Percentiles rank a stretch among this genome's conserved stretches.
These are phyloP conservation scores for Dendrobium catenatum DNA, from an alignment of 106 monocot species.

Conservation along the genomic window DNA sequence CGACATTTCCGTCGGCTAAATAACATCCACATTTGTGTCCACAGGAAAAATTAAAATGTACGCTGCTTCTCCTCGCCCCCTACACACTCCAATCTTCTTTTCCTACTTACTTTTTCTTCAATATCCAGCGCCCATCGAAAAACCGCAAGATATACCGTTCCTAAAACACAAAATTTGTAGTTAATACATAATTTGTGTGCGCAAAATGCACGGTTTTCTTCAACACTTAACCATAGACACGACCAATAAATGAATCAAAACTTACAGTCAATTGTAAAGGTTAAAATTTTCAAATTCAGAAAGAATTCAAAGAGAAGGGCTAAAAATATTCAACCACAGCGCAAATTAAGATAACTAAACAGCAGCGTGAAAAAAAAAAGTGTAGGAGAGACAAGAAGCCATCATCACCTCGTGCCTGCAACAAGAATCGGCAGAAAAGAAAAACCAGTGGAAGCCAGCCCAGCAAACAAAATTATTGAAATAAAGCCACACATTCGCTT, in stretches of 20 bases:
- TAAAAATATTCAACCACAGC: background rate
- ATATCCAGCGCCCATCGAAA: background rate
- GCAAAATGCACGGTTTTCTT: background rate
- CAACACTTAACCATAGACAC: background rate
- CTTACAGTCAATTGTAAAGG: background rate
- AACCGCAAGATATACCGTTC: background rate
- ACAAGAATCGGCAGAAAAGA: background rate
- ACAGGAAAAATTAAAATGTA: background rate
- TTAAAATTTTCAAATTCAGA: background rate
- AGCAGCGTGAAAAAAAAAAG: background rate
- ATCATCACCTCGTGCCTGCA: background rate
- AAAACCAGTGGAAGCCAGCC: background rate
- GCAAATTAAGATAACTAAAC: background rate
- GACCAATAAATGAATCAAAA: background rate
- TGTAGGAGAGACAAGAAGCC: background rate
- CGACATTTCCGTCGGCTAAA: no score
- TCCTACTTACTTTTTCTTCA: background rate
- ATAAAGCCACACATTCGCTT: background rate
- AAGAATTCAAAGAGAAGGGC: background rate
- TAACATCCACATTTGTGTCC: background rate
- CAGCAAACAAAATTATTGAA: background rate
- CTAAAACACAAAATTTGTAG: background rate
- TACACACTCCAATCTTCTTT: background rate
- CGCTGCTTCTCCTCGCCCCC: background rate
- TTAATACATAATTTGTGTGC: background rate